Evolutionary conservation across 2,329 filamentous ascomycete species (phyloP).

Genomic region (Pseudophaeomoniella oleicola): DNA sequence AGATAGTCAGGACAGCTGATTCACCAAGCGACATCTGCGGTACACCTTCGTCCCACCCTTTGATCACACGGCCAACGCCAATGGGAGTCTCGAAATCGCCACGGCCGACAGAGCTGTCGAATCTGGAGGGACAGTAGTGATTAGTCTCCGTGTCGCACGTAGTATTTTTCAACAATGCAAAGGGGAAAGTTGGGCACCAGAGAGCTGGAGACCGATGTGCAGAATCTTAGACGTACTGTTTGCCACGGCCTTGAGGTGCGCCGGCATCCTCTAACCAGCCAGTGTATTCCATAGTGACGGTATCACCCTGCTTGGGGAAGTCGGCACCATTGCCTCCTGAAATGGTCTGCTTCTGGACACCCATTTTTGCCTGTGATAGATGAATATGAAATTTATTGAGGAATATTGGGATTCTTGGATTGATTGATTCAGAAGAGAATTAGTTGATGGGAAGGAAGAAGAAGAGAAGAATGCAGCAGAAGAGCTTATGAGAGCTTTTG

Average conservation of each 20-base stretch:
- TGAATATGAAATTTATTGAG: no score
- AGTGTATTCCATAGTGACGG: slow-evolving; percentile 78
- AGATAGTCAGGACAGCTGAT: slow-evolving; percentile 73
- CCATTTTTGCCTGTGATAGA: no score
- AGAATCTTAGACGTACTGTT: slow-evolving; percentile 43
- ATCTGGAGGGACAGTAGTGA: no score
- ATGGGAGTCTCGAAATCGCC: slow-evolving; percentile 66
- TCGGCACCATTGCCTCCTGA: slow-evolving; percentile 44
- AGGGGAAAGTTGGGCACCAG: no score
- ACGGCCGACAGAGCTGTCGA: slow-evolving; percentile 72
- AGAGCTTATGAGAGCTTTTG: no score
- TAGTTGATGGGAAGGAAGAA: no score
- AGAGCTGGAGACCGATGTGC: no score
- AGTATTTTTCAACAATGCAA: no score
- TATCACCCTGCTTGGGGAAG: slow-evolving; percentile 51
- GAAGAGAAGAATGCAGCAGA: no score
- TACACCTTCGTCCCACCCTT: slow-evolving; percentile 78
- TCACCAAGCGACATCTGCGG: slow-evolving; percentile 77
- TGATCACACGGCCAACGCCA: slow-evolving; percentile 73
- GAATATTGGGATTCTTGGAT: no score
- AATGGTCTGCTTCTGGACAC: slow-evolving; percentile 35
- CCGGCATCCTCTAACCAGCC: slow-evolving; percentile 63
- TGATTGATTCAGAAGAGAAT: no score
- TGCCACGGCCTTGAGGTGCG: slow-evolving; percentile 51
- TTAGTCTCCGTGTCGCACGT: no score